Conservation (phyloP, 176 grass and related monocot genomes). For the Carex pumila region DNA sequence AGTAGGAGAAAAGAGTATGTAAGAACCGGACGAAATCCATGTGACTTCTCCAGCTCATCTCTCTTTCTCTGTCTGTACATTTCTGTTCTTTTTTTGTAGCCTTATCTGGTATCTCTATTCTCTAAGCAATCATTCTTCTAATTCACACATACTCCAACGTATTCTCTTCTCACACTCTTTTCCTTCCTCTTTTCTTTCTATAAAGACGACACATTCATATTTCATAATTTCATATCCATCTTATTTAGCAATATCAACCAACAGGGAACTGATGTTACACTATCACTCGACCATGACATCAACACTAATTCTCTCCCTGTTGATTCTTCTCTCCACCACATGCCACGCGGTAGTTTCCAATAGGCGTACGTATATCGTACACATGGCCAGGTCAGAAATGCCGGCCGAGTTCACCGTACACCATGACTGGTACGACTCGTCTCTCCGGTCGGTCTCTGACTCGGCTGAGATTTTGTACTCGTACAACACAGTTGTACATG, state of each 20-base stretch:
- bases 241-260: not conserved
- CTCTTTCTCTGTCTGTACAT: slow-evolving; percentile 1
- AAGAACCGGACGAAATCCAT: slow-evolving; percentile 17
- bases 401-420: slow-evolving; percentile 49
- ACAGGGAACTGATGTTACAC: not conserved
- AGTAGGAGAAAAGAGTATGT: not conserved
- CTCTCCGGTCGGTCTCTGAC: slow-evolving; percentile 51
- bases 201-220: not conserved
- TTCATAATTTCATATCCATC: not conserved
- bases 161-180: slow-evolving; percentile 1
- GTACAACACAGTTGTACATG: slow-evolving; percentile 69
- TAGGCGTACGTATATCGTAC: slow-evolving; percentile 70
- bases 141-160: slow-evolving; percentile 1
- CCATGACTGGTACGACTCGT: slow-evolving; percentile 77
- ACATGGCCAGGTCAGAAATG: slow-evolving; percentile 83
- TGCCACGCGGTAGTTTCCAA: slow-evolving; percentile 6
- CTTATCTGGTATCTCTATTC: not conserved
- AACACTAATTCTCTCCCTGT: slow-evolving; percentile 7
- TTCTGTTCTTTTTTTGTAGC: not conserved
- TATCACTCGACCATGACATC: slow-evolving; percentile 8
- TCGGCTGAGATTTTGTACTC: slow-evolving; percentile 59
- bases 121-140: slow-evolving; percentile 16
- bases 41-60: slow-evolving; percentile 25
- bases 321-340: not conserved
- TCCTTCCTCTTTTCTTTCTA: not conserved